Base-by-base conservation (phyloP, 1,284 basidiomycete species). In the Puccinia polysora region DNA sequence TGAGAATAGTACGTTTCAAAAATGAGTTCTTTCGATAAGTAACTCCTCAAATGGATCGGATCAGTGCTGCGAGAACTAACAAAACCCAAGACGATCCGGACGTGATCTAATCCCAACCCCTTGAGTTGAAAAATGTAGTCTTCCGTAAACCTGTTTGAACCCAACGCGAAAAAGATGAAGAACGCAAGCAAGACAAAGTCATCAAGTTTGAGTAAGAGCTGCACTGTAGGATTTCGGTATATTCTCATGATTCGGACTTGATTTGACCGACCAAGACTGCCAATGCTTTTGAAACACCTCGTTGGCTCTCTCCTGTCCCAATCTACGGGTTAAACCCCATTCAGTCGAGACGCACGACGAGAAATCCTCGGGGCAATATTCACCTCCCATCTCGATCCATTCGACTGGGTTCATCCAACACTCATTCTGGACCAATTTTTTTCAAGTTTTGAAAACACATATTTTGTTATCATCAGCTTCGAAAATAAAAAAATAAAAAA, bases 11-110 rank as follows among this genome's bases (percentile, higher is more conserved):
- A 18, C 8, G 25, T 3, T 12, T 59, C 25, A 50, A 43, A 23
- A n/a, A n/a, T n/a, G n/a, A n/a, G n/a, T 36, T 56, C 6, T 38
- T 10, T 12, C 6, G 12, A 20, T 4, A 23, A 43, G 4, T 34
- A 36, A 36, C 18, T 40, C 12, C n/a, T n/a, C n/a, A n/a, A n/a
- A n/a, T n/a, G n/a, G 15, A 10, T 4, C n/a, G n/a, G n/a, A n/a
- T n/a, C n/a, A n/a, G n/a, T n/a, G n/a, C n/a, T 25, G 28, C 5
- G n/a, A n/a, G n/a, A 55, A 70, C 68, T 6, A 7, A 70, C 68
- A 77, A 87, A 90, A 0, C 89, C 88, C 28, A 90, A 83, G 0
- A 89, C 88, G 75, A 90, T 82, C 23, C 89, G 85, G 74, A 88
- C 87, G 20, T 87, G 87, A 75, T 90, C 90, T 73, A 90, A 85